Evolutionary conservation across 2,329 filamentous ascomycete genomes (phyloP).

Genomic region (Cercospora nicotianae): DNA sequence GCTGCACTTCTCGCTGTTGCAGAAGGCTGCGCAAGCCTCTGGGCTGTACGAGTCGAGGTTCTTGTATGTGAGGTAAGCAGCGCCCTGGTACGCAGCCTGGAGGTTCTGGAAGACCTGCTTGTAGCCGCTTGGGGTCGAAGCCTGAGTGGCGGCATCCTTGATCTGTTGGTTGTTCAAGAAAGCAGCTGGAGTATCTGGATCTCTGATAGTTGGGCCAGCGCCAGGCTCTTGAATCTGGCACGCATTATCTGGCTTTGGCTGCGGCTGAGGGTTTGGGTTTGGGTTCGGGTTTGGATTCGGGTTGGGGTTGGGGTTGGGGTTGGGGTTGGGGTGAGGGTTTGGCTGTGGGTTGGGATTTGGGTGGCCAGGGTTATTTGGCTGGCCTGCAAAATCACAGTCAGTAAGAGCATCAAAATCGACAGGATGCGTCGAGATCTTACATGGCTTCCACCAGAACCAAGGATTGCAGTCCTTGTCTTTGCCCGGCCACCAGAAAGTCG

Average conservation of each 20-base stretch:
- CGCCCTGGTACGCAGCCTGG: slow-evolving; percentile 33
- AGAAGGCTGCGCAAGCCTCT: slow-evolving; percentile 34
- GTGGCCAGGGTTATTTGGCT: neutral
- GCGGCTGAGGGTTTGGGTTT: neutral
- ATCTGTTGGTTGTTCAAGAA: slow-evolving; percentile 1
- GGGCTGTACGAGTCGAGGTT: slow-evolving; percentile 37
- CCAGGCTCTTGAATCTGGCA: neutral
- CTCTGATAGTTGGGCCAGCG: neutral
- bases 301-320: neutral
- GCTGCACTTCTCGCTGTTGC: slow-evolving; percentile 38
- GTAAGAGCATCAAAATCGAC: neutral
- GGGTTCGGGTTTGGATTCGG: neutral
- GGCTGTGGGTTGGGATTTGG: neutral
- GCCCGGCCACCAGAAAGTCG: slow-evolving; percentile 9
- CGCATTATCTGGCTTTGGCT: slow-evolving; percentile 1
- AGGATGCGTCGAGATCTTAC: neutral
- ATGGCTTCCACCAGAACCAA: slow-evolving; percentile 1
- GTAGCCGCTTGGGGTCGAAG: slow-evolving; percentile 25
- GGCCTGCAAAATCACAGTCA: neutral
- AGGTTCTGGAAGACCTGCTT: slow-evolving; percentile 37
- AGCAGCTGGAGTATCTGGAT: slow-evolving; percentile 3
- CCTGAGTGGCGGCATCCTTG: neutral
- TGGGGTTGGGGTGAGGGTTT: neutral
- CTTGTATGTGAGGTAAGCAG: slow-evolving; percentile 38
- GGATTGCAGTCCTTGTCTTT: neutral